These are phyloP conservation scores for Miscanthus sacchariflorus DNA, from an alignment of 202 grass and related monocot genomes.

Conservation along the genomic window DNA sequence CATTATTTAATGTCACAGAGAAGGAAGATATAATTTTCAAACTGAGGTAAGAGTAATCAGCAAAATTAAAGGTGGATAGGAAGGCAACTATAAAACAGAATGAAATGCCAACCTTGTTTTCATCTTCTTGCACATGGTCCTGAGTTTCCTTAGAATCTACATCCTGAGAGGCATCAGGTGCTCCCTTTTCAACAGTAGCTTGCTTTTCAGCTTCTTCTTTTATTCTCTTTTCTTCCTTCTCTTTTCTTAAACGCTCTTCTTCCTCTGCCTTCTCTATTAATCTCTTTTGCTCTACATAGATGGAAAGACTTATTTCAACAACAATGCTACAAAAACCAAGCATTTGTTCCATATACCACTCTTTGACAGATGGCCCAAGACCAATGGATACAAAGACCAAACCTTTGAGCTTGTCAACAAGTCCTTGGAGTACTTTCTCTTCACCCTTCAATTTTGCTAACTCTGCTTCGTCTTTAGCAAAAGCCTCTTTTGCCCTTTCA, in stretches of 20 bases:
- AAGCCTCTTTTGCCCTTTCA: slow-evolving; percentile 83
- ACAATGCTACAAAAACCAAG: slow-evolving; percentile 19
- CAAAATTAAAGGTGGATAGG: slow-evolving; percentile 18
- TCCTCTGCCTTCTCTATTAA: slow-evolving; percentile 94
- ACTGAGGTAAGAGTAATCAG: slow-evolving; percentile 41
- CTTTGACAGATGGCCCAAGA: background rate
- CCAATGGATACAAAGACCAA: background rate
- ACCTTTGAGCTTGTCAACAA: slow-evolving; percentile 95
- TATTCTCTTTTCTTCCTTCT: slow-evolving; percentile 86
- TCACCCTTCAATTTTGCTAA: slow-evolving; percentile 80
- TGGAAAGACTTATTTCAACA: slow-evolving; percentile 27
- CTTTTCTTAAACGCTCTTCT: slow-evolving; percentile 85
- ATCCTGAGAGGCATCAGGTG: slow-evolving; percentile 54
- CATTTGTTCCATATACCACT: slow-evolving; percentile 29
- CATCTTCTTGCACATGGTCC: slow-evolving; percentile 50
- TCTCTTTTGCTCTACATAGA: slow-evolving; percentile 83
- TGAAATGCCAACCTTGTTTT: slow-evolving; percentile 63
- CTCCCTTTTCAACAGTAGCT: slow-evolving; percentile 57
- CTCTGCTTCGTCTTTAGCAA: slow-evolving; percentile 84
- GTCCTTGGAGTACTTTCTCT: slow-evolving; percentile 84
- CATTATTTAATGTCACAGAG: slow-evolving; percentile 20
- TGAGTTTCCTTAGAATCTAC: slow-evolving; percentile 50
- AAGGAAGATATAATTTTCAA: slow-evolving; percentile 33
- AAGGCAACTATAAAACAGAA: slow-evolving; percentile 38
- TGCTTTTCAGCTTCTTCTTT: slow-evolving; percentile 84